Base-by-base conservation (phyloP, 192 early-diverging fungal genomes). In the Gigaspora rosea region DNA sequence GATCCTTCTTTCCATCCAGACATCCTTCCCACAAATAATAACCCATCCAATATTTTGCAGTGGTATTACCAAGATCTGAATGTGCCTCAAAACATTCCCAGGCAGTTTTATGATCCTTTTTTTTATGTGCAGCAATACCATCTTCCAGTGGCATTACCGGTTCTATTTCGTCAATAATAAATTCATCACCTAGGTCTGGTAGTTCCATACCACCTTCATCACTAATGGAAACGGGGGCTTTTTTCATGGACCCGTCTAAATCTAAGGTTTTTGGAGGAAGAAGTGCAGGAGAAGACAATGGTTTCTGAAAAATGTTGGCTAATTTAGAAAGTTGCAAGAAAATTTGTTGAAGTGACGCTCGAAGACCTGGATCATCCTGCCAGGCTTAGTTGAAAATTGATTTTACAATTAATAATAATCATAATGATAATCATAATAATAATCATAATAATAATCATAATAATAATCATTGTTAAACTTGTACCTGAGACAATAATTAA, bases 321-420 rank as follows among this genome's bases (percentile, higher is more conserved):
- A 73, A 33, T 41, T 73, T 54, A 59, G 54, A 18, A 12, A 73
- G 54, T 58, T 54, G 33, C 54, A 73, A 57, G 41, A 73, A 73
- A 35, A 73, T 46, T 73, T 73, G 27, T 22, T 22, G 33, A 36
- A 73, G 51, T 33, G 52, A 36, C 8, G 54, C n/a, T 49, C 71
- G 51, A 32, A 54, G 16, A n/a, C 41, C 3, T 35, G 54, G 35
- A 56, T 73, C 54, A 13, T 33, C 52, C 36, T 41, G 10, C 70
- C 70, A 72, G 51, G 70, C 70, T 72, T 20, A 20, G 12, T 46
- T 15, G 15, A 13, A 52, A 56, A 57, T 32, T 27, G 0, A 27
- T 27, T 27, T 27, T 27, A 27, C 27, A 27, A 27, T 27, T 27
- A 27, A 27, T 27, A 1, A 27, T 27, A 27, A 27, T 27, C 27